Percentiles rank a stretch among this genome's conserved stretches.
Evolutionary conservation across 2,329 filamentous ascomycete genomes (phyloP).

Genomic region (Cladobotryum protrusum): DNA sequence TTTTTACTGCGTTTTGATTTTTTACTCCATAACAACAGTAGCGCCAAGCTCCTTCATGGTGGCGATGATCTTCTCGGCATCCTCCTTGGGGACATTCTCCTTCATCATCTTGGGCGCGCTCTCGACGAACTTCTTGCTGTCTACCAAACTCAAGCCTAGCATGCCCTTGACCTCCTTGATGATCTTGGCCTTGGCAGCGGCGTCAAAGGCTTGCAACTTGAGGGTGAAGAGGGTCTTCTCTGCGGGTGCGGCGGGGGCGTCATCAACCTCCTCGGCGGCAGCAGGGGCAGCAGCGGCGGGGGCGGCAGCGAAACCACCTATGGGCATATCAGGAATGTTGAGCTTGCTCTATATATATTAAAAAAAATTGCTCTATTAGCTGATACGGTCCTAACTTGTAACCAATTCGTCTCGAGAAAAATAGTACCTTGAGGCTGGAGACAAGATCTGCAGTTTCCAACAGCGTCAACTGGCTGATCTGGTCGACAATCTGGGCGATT

Average conservation of each 20-base stretch:
- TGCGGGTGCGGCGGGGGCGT: constrained; percentile 79
- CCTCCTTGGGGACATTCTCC: constrained; percentile 97
- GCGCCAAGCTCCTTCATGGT: constrained; percentile 90
- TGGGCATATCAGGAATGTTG: constrained; percentile 96
- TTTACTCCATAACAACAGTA: constrained; percentile 84
- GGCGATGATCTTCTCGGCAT: constrained; percentile 97
- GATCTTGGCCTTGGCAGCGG: constrained; percentile 89
- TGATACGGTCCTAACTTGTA: background rate
- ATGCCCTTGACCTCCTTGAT: constrained; percentile 99
- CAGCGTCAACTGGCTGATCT: constrained; percentile 96
- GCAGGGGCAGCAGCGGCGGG: constrained; percentile 56
- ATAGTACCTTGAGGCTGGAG: constrained; percentile 79
- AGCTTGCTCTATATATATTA: constrained; percentile 67
- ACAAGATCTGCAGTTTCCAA: constrained; percentile 97
- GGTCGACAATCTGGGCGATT: constrained; percentile 90
- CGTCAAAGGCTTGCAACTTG: constrained; percentile 87
- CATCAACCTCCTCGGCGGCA: constrained; percentile 74
- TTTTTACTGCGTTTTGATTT: background rate
- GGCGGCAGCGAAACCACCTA: constrained; percentile 80
- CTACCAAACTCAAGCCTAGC: constrained; percentile 90
- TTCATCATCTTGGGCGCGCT: constrained; percentile 97
- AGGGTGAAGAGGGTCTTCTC: constrained; percentile 98
- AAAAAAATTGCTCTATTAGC: too few relatives aligned
- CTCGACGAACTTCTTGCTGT: constrained; percentile 99
- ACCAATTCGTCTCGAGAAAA: constrained; percentile 6